Conservation (phyloP, 768 basidiomycete species). For the Obba rivulosa region DNA sequence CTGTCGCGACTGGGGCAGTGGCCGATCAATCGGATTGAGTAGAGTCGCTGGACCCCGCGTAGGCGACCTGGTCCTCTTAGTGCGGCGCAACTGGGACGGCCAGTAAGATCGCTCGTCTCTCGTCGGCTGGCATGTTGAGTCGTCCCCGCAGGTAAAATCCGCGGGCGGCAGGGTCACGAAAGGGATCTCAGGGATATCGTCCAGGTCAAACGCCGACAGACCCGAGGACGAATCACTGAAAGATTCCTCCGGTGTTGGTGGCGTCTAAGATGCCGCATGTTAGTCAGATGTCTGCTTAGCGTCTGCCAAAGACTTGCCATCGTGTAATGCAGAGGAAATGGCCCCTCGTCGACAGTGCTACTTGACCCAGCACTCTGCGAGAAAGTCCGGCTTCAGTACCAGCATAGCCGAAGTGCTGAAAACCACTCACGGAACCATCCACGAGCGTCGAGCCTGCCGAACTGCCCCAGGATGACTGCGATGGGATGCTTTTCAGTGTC, state of each 20-base stretch:
- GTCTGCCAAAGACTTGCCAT: constrained; percentile 7
- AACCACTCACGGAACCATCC: constrained; percentile 14
- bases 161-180: constrained; percentile 16
- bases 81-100: constrained; percentile 29
- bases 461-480: constrained; percentile 16
- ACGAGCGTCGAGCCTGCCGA: constrained; percentile 8
- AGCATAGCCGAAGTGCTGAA: too few relatives aligned
- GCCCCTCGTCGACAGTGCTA: background rate
- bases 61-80: constrained; percentile 4
- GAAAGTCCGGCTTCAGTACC: background rate
- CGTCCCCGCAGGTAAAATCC: constrained; percentile 2
- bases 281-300: background rate
- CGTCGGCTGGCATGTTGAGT: constrained; percentile 1
- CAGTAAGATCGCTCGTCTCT: constrained; percentile 28
- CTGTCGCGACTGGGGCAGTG: constrained; percentile 23
- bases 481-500: background rate
- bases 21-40: constrained; percentile 5
- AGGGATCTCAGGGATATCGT: constrained; percentile 24
- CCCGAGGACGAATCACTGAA: constrained; percentile 19
- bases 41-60: background rate
- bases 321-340: constrained; percentile 14
- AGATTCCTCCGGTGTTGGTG: constrained; percentile 12
- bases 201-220: constrained; percentile 15
- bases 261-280: constrained; percentile 5
- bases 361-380: background rate